These are phyloP conservation scores for Medakamo hakoo DNA, from an alignment of 139 green algal genomes.

Conservation along the genomic window DNA sequence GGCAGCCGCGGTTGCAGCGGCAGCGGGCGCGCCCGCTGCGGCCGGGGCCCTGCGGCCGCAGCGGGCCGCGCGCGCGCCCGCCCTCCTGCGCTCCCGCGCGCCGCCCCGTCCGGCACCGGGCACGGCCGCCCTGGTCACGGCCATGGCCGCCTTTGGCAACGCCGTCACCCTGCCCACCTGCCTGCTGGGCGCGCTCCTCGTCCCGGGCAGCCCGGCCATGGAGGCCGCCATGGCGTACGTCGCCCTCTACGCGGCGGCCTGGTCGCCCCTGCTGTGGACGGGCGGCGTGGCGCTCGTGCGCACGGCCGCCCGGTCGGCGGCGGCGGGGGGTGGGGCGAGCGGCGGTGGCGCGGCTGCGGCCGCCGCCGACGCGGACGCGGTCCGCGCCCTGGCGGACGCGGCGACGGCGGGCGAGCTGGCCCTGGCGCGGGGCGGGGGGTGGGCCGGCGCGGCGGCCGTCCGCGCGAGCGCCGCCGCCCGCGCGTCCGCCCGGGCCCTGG, in stretches of 20 bases:
- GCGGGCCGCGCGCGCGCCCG: too few species aligned
- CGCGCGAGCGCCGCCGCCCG: too few species aligned
- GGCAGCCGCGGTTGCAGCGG: not conserved
- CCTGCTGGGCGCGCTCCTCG: conserved; percentile 33
- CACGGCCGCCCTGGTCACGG: conserved; percentile 13
- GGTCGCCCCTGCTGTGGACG: not conserved
- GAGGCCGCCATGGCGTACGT: not conserved
- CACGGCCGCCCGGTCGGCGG: too few species aligned
- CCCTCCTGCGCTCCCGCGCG: too few species aligned
- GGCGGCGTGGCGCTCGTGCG: not conserved
- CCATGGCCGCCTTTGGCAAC: conserved; percentile 46
- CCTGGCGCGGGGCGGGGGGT: not conserved
- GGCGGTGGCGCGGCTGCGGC: too few species aligned
- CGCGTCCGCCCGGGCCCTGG: not conserved
- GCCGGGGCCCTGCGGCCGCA: not conserved
- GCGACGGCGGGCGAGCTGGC: too few species aligned
- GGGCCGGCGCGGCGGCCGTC: too few species aligned
- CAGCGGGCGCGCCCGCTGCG: too few species aligned
- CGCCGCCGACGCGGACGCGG: too few species aligned
- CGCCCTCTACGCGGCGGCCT: not conserved
- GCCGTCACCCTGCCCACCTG: conserved; percentile 44
- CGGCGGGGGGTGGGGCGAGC: too few species aligned
- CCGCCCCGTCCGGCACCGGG: too few species aligned
- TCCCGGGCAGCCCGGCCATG: conserved; percentile 5
- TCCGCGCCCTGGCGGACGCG: not conserved